Evolutionary conservation across 495 filamentous ascomycete species (phyloP), one percentile per base, ranked within the genome.

Genomic region (Lichina pygmaea): DNA sequence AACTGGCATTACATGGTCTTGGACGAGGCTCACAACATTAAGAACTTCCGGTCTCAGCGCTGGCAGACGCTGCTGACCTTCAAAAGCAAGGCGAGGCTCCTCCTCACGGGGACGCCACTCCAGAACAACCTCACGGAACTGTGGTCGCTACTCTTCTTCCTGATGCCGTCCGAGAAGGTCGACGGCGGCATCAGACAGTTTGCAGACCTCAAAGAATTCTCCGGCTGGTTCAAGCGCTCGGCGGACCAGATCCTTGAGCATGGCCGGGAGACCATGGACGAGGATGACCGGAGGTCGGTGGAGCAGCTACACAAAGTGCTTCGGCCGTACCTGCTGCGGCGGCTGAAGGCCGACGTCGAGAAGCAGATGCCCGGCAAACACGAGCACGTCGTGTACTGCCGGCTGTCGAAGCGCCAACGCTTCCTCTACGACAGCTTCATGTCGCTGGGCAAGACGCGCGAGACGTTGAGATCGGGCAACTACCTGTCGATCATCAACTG

Each of bases 351-450:
- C 41, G 91, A 99, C 56, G 91, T 99, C 17, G 91, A 99, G 65
- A 95, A 99, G 60, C 86, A 95, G 54, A 93, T 99, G 84, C 91
- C 91, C 0, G 84, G 72, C 32, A 99, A 99, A 55, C 93, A 91
- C 53, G 91, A 99, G 55, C 84, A 92, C 56, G 82, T 99, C 33
- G 78, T 94, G 44, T 86, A 86, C 53, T 99, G 91, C 58, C 74
- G 84, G 36, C 67, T 99, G 2, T 93, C 85, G 10, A 93, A 93
- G 56, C 74, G 91, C 17, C 91, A 99, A 54, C 72, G 91, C 36
- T 86, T 86, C 57, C 60, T 99, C 13, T 99, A 99, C 56, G 86
- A 99, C 59, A 86, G 84, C 6, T 99, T 94, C 58, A 78, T 99
- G 65, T 82, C 82, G n/a, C 77, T 84, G 50, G 77, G 84, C 2